Evolutionary conservation across 352 stramenopile genomes (phyloP).

Genomic region (Plasmopara halstedii): DNA sequence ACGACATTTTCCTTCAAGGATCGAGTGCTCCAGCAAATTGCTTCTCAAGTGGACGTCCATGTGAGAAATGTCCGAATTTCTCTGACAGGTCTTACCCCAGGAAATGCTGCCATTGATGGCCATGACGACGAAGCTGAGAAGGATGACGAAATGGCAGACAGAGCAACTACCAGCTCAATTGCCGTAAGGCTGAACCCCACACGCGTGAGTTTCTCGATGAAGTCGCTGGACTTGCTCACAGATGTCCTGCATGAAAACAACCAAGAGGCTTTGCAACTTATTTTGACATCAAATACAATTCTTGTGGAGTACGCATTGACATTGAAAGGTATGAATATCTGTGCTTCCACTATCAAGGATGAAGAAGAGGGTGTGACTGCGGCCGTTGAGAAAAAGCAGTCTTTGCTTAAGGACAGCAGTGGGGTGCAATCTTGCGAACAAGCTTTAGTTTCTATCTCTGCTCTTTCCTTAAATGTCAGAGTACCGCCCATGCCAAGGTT

Average conservation of each 20-base stretch:
- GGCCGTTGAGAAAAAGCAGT: slow-evolving; percentile 15
- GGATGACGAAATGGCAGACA: slow-evolving; percentile 14
- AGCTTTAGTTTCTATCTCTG: slow-evolving; percentile 30
- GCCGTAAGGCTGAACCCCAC: slow-evolving; percentile 23
- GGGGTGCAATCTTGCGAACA: slow-evolving; percentile 19
- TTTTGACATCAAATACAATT: slow-evolving; percentile 45
- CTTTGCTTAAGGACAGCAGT: slow-evolving; percentile 18
- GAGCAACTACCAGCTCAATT: slow-evolving; percentile 21
- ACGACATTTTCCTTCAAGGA: slow-evolving; percentile 53
- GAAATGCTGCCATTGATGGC: slow-evolving; percentile 18
- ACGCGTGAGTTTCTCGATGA: slow-evolving; percentile 24
- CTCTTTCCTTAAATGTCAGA: slow-evolving; percentile 37
- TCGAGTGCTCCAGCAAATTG: slow-evolving; percentile 47
- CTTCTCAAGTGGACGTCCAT: slow-evolving; percentile 53
- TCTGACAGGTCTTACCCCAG: slow-evolving; percentile 24
- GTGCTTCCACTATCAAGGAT: slow-evolving; percentile 26
- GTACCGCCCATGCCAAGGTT: slow-evolving; percentile 48
- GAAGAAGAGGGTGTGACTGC: slow-evolving; percentile 11
- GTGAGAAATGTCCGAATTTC: slow-evolving; percentile 34
- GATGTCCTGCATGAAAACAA: slow-evolving; percentile 37
- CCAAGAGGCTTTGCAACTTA: slow-evolving; percentile 37
- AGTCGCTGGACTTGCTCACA: slow-evolving; percentile 33
- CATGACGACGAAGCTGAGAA: slow-evolving; percentile 19
- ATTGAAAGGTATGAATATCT: slow-evolving; percentile 42
- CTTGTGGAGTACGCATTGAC: slow-evolving; percentile 37